phyloP scores from a whole-genome alignment of 1,139 yeast genomes.

The Geotrichum cucujoidarum region DNA sequence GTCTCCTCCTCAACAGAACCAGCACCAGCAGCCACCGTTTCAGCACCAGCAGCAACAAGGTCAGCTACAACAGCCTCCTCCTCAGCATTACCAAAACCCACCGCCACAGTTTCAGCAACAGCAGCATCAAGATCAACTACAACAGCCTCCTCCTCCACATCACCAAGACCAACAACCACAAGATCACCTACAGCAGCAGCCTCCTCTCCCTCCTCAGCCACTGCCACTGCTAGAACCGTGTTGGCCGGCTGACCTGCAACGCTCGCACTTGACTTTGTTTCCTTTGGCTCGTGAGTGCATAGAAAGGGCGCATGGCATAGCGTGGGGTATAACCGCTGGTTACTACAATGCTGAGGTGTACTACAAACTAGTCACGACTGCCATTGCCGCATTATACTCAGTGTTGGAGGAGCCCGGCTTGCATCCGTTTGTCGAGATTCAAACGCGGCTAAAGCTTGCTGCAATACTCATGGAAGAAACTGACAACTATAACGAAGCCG shows the following conservation, averaged over 20 bases:
- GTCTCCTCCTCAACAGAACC: too few relatives aligned
- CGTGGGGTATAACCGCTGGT: slow-evolving; percentile 19
- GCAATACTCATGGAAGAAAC: slow-evolving; percentile 17
- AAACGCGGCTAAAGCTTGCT: slow-evolving; percentile 19
- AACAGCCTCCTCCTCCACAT: too few relatives aligned
- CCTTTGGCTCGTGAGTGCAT: slow-evolving; percentile 18
- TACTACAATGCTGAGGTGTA: slow-evolving; percentile 11
- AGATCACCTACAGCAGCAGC: background rate
- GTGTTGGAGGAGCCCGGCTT: slow-evolving; percentile 17
- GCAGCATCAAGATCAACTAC: background rate
- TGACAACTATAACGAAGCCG: slow-evolving; percentile 16
- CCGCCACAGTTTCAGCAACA: too few relatives aligned
- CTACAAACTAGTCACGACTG: slow-evolving; percentile 12
- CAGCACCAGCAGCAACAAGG: background rate
- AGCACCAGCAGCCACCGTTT: background rate
- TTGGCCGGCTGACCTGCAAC: slow-evolving; percentile 4
- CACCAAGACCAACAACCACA: background rate
- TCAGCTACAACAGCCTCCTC: background rate
- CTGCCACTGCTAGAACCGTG: too few relatives aligned
- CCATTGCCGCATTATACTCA: slow-evolving; percentile 14
- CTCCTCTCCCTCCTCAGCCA: background rate
- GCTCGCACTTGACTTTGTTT: slow-evolving; percentile 17
- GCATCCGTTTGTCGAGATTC: slow-evolving; percentile 18
- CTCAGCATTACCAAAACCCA: slow-evolving; percentile 1
- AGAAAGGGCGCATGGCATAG: slow-evolving; percentile 13